phyloP scores from a whole-genome alignment of 164 flowering plant species.

The Protea cynaroides region DNA sequence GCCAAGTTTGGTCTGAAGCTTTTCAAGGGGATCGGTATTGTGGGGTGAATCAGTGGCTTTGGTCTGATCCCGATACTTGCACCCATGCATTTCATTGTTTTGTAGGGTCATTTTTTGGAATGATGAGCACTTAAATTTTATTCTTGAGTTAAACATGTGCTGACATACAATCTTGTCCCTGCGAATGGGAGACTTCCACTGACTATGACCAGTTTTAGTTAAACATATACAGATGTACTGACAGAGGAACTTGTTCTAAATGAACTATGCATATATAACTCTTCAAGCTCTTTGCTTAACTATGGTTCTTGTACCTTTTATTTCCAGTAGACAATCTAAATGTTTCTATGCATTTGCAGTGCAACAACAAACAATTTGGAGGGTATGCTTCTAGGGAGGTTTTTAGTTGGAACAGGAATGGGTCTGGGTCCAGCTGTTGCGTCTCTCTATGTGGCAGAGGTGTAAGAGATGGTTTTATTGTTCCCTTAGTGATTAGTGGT shows the following conservation, averaged over 20 bases:
- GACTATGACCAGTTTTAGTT: background rate
- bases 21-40: too few species aligned
- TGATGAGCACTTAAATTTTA: too few species aligned
- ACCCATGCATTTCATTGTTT: too few species aligned
- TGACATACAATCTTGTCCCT: too few species aligned
- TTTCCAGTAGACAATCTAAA: too few species aligned
- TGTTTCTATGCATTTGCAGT: conserved; percentile 34
- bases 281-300: background rate
- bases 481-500: background rate
- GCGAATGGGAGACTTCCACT: too few species aligned
- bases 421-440: conserved; percentile 70
- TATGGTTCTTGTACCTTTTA: background rate
- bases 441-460: conserved; percentile 73
- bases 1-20: too few species aligned
- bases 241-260: background rate
- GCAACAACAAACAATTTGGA: conserved; percentile 43
- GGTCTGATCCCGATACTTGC: too few species aligned
- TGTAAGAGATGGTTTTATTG: conserved; percentile 14
- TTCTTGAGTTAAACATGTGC: too few species aligned
- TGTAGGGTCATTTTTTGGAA: too few species aligned
- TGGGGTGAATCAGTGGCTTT: too few species aligned
- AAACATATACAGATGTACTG: background rate
- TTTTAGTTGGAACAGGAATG: conserved; percentile 70
- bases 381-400: conserved; percentile 70
- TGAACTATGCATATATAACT: background rate